Evolutionary conservation across 129 eudicot species (phyloP).

Genomic region (Centella asiatica): DNA sequence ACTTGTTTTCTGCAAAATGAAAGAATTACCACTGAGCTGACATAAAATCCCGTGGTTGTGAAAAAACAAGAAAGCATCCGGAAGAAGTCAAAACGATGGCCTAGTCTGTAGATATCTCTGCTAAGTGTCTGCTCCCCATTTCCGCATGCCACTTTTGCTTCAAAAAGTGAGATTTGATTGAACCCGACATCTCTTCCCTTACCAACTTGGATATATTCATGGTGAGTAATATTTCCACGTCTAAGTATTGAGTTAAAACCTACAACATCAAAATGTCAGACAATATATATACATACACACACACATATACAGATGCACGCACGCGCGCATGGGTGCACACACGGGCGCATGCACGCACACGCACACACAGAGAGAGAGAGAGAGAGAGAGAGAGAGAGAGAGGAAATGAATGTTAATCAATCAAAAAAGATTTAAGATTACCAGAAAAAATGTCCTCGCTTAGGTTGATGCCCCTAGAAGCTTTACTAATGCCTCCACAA

Average conservation of each 20-base stretch:
- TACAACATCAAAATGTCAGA: constrained; percentile 16
- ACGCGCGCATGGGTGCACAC: no score
- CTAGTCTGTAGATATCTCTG: constrained; percentile 93
- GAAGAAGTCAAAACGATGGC: constrained; percentile 99
- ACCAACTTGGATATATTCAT: constrained; percentile 97
- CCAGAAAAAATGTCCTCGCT: constrained; percentile 99
- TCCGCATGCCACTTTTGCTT: constrained; percentile 99
- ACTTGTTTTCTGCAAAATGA: not conserved
- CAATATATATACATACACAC: not conserved
- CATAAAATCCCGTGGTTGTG: constrained; percentile 88
- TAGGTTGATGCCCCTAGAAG: constrained; percentile 87
- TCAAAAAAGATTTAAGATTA: constrained; percentile 16
- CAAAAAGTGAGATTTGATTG: constrained; percentile 96
- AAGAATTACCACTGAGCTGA: constrained; percentile 80
- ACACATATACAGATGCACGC: no score
- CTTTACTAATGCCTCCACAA: constrained; percentile 99
- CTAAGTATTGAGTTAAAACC: constrained; percentile 94
- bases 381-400: not conserved
- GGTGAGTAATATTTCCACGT: constrained; percentile 95
- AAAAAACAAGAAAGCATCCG: constrained; percentile 90
- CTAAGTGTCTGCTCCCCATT: constrained; percentile 99
- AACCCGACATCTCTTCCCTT: constrained; percentile 99
- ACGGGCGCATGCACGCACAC: not conserved
- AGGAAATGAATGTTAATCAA: not conserved
- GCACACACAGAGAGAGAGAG: not conserved